Evolutionary conservation across 257 asterid species (phyloP).

Genomic region (Solanum phureja): DNA sequence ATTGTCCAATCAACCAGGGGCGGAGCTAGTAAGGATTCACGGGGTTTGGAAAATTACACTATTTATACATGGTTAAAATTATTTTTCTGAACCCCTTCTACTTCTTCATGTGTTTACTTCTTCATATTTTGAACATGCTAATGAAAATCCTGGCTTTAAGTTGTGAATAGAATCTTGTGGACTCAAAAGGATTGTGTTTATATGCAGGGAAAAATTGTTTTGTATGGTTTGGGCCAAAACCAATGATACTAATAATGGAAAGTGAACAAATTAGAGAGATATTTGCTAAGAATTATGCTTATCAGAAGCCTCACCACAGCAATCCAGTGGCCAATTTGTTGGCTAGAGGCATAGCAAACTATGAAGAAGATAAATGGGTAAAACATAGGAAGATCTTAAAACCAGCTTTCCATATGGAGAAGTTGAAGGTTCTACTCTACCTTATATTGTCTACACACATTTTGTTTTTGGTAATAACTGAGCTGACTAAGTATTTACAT

Average conservation of each 20-base stretch:
- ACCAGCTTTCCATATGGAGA: constrained; percentile 51
- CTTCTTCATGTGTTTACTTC: no score
- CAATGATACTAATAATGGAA: constrained; percentile 23
- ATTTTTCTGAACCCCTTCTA: no score
- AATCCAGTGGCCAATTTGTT: constrained; percentile 33
- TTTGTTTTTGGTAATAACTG: background rate
- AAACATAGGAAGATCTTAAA: constrained; percentile 49
- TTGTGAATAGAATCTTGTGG: background rate
- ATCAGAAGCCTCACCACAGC: constrained; percentile 7
- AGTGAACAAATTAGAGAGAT: constrained; percentile 41
- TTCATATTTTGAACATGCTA: no score
- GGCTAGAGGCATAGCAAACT: constrained; percentile 17
- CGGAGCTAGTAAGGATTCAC: no score
- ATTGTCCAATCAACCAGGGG: no score
- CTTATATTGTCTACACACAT: background rate
- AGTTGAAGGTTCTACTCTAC: constrained; percentile 1
- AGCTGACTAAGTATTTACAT: background rate
- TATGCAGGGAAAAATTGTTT: constrained; percentile 22
- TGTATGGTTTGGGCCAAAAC: constrained; percentile 46
- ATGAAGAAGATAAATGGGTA: constrained; percentile 41
- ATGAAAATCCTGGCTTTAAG: no score
- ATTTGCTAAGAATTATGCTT: constrained; percentile 13
- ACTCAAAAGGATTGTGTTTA: background rate
- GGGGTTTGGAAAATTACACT: no score
- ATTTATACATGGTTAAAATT: no score